Evolutionary conservation across 2,329 filamentous ascomycete genomes (phyloP).

Genomic region (Orbilia ellipsospora): DNA sequence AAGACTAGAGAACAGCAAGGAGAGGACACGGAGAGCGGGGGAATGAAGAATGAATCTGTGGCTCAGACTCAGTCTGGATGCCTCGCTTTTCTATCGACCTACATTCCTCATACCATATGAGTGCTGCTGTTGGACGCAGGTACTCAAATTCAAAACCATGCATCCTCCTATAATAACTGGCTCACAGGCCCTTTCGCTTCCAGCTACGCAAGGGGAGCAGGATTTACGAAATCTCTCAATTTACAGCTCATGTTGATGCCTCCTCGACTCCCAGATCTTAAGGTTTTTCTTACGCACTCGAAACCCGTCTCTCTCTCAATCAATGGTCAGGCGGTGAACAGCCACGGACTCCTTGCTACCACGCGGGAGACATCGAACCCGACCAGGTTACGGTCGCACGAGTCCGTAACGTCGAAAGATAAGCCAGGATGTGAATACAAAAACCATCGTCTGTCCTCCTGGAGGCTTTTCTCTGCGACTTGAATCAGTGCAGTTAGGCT

Average conservation of each 20-base stretch:
- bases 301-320: slow-evolving; percentile 26
- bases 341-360: slow-evolving; percentile 26
- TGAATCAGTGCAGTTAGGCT: slow-evolving; percentile 12
- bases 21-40: slow-evolving; percentile 16
- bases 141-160: slow-evolving; percentile 1
- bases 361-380: slow-evolving; percentile 31
- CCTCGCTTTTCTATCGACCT: slow-evolving; percentile 26
- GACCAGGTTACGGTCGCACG: slow-evolving; percentile 11
- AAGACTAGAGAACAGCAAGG: slow-evolving; percentile 30
- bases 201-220: slow-evolving; percentile 43
- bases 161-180: neutral
- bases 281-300: slow-evolving; percentile 16
- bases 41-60: slow-evolving; percentile 28
- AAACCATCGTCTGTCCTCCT: slow-evolving; percentile 34
- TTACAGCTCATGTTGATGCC: slow-evolving; percentile 32
- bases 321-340: slow-evolving; percentile 10
- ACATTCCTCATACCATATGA: slow-evolving; percentile 30
- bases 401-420: slow-evolving; percentile 7
- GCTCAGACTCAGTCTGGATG: slow-evolving; percentile 11
- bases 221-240: slow-evolving; percentile 52
- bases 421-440: slow-evolving; percentile 41
- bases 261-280: slow-evolving; percentile 28
- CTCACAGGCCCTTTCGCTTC: slow-evolving; percentile 7
- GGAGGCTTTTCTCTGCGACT: slow-evolving; percentile 2
- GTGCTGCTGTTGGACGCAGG: neutral